Conservation (phyloP, 345 rosid genomes). For the Moricandia arvensis region DNA sequence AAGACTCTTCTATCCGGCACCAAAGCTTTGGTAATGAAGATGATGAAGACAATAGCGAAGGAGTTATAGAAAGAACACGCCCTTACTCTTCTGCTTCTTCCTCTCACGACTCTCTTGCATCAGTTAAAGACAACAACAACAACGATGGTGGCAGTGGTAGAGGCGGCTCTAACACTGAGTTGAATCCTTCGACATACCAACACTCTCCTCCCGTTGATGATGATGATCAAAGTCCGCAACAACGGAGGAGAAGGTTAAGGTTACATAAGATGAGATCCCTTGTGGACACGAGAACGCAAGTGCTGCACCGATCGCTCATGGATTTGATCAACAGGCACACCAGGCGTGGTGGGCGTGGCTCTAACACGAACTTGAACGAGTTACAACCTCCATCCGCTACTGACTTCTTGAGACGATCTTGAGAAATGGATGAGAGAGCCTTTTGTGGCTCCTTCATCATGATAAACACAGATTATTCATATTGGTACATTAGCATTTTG, state of each 20-base stretch:
- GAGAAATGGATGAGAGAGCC: slow-evolving; percentile 10
- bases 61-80: neutral
- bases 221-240: slow-evolving; percentile 31
- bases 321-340: slow-evolving; percentile 58
- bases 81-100: no score
- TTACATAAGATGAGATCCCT: slow-evolving; percentile 50
- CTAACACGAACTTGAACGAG: neutral
- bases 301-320: slow-evolving; percentile 69
- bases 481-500: slow-evolving; percentile 16
- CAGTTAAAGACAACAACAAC: neutral
- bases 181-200: slow-evolving; percentile 40
- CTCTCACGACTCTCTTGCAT: no score
- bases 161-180: slow-evolving; percentile 53
- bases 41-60: slow-evolving; percentile 20
- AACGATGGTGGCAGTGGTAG: slow-evolving; percentile 42
- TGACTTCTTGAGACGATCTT: slow-evolving; percentile 26
- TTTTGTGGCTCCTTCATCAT: slow-evolving; percentile 16
- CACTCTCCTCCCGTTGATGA: slow-evolving; percentile 26
- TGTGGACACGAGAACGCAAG: slow-evolving; percentile 69
- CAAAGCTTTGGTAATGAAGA: neutral
- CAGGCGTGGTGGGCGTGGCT: slow-evolving; percentile 47
- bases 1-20: neutral
- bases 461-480: neutral
- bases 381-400: slow-evolving; percentile 13
- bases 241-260: slow-evolving; percentile 33